phyloP scores from a whole-genome alignment of 192 early-diverging fungal genomes.

The Oehlia diaphana region DNA sequence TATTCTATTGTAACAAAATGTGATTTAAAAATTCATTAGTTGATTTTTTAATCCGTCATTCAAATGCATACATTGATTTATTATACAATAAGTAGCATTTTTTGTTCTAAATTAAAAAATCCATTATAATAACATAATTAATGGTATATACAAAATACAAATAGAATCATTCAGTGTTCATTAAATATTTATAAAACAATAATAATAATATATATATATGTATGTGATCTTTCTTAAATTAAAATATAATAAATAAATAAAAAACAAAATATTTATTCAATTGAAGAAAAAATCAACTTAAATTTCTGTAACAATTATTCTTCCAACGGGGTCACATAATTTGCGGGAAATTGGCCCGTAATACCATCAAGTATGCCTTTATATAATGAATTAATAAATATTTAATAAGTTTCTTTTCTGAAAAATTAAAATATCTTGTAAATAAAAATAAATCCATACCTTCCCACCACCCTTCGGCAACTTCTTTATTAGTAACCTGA shows the following conservation, averaged over 20 bases:
- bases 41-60: no score
- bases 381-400: neutral
- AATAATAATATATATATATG: neutral
- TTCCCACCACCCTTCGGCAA: conserved; percentile 61
- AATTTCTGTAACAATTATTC: conserved; percentile 28
- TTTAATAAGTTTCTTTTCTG: neutral
- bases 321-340: conserved; percentile 39
- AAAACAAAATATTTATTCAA: no score
- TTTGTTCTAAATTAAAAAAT: no score
- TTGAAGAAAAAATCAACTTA: neutral
- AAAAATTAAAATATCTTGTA: neutral
- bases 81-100: no score
- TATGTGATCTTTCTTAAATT: neutral
- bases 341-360: conserved; percentile 51
- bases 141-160: no score
- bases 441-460: conserved; percentile 35
- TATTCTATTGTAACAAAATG: neutral
- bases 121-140: no score
- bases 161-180: no score
- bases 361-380: conserved; percentile 44
- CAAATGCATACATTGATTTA: no score
- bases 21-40: neutral
- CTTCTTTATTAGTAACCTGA: conserved; percentile 47
- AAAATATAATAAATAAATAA: no score
- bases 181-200: no score